Evolutionary conservation across 495 filamentous ascomycete species (phyloP).

Genomic region (Aspergillus coremiiformis): DNA sequence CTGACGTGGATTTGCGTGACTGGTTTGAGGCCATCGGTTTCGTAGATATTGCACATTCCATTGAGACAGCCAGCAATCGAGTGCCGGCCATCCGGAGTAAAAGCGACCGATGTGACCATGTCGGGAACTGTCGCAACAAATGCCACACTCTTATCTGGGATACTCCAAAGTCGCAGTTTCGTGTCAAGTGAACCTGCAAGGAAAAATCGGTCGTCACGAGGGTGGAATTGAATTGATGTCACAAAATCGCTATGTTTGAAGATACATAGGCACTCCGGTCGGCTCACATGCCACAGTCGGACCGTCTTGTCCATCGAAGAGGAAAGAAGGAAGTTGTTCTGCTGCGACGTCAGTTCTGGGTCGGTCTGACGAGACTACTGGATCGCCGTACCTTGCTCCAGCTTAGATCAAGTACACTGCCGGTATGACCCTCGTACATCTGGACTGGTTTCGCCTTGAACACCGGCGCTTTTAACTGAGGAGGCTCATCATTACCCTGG

Average conservation of each 20-base stretch:
- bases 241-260: conserved; percentile 98
- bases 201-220: conserved; percentile 92
- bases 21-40: conserved; percentile 85
- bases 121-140: conserved; percentile 78
- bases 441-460: conserved; percentile 70
- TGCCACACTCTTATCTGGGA: conserved; percentile 91
- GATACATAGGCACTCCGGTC: conserved; percentile 81
- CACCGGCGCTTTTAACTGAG: conserved; percentile 79
- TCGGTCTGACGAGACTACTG: not conserved
- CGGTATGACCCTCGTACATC: conserved; percentile 79
- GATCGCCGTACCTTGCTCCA: conserved; percentile 74
- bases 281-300: conserved; percentile 83
- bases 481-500: conserved; percentile 34
- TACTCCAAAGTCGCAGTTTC: conserved; percentile 92
- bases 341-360: not conserved
- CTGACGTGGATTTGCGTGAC: conserved; percentile 82
- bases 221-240: conserved; percentile 90
- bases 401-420: conserved; percentile 82
- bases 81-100: conserved; percentile 84
- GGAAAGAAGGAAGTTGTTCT: conserved; percentile 94
- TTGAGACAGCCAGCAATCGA: conserved; percentile 84
- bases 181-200: conserved; percentile 88
- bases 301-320: conserved; percentile 99
- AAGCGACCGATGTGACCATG: conserved; percentile 87
- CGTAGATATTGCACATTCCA: conserved; percentile 85